A percentile compares a stretch with the other conserved stretches of the same genome.
These are phyloP conservation scores for Coniochaeta sp. DNA, from an alignment of 2,329 filamentous ascomycete genomes.

Conservation along the genomic window DNA sequence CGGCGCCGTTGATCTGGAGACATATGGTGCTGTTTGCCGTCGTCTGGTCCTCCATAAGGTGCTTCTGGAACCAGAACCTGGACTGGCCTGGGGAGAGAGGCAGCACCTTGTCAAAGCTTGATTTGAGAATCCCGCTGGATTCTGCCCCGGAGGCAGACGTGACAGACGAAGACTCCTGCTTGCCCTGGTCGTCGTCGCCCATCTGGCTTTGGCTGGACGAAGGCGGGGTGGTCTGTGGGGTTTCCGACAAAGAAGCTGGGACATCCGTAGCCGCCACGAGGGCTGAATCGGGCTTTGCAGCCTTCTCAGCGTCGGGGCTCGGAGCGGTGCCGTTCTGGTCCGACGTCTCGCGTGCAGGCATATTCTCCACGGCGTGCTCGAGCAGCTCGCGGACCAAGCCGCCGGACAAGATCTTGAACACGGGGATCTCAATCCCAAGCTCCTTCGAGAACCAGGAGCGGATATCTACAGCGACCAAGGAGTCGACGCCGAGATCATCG, in stretches of 20 bases:
- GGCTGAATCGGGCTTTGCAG: too few species aligned
- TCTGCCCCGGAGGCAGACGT: background rate
- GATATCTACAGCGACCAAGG: conserved; percentile 24
- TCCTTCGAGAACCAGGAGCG: conserved; percentile 40
- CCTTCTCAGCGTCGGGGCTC: background rate
- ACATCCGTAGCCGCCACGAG: too few species aligned
- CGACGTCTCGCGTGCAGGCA: background rate
- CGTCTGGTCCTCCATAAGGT: conserved; percentile 25
- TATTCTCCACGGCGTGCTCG: background rate
- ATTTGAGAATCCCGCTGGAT: too few species aligned
- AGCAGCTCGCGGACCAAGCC: conserved; percentile 12
- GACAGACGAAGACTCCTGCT: too few species aligned
- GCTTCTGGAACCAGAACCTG: conserved; percentile 31
- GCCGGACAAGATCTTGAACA: conserved; percentile 36
- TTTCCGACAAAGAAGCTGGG: too few species aligned
- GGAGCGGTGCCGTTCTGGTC: background rate
- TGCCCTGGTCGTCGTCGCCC: too few species aligned
- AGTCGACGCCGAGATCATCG: conserved; percentile 20
- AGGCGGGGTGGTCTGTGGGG: too few species aligned
- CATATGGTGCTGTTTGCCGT: conserved; percentile 30
- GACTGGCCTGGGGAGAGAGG: conserved; percentile 31
- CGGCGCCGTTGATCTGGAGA: conserved; percentile 21
- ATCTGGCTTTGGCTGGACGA: too few species aligned
- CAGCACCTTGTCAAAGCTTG: too few species aligned
- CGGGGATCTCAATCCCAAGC: conserved; percentile 32